Conservation (phyloP, 2,329 filamentous ascomycete species). For the Aspergillus floridensis region DNA sequence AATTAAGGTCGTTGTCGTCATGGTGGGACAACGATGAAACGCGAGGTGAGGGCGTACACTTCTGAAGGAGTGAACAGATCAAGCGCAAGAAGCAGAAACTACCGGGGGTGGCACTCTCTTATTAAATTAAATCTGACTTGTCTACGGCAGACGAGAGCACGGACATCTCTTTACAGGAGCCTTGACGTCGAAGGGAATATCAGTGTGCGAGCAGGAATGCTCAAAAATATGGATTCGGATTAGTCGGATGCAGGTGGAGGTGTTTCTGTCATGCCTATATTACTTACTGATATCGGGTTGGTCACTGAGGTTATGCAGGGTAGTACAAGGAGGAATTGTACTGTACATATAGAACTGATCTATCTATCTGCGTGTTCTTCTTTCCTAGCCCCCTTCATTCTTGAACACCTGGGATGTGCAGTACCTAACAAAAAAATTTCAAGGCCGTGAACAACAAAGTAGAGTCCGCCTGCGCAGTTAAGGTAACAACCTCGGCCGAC, state of each 20-base stretch:
- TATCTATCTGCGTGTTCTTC: too few relatives aligned
- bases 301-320: too few relatives aligned
- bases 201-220: neutral
- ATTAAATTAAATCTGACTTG: neutral
- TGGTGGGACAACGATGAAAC: neutral
- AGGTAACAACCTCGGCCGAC: too few relatives aligned
- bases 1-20: neutral
- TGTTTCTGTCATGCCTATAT: too few relatives aligned
- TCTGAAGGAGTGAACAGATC: neutral
- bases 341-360: too few relatives aligned
- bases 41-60: neutral
- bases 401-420: too few relatives aligned
- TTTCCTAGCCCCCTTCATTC: too few relatives aligned
- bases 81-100: neutral
- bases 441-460: too few relatives aligned
- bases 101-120: neutral
- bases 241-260: neutral
- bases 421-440: too few relatives aligned
- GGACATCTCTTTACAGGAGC: neutral
- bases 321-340: too few relatives aligned
- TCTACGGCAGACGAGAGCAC: neutral
- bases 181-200: neutral
- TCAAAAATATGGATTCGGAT: neutral
- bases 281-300: too few relatives aligned
- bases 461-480: too few relatives aligned